These are phyloP conservation scores for Zygnema cylindricum DNA, from an alignment of 139 green algal species.

Conservation along the genomic window DNA sequence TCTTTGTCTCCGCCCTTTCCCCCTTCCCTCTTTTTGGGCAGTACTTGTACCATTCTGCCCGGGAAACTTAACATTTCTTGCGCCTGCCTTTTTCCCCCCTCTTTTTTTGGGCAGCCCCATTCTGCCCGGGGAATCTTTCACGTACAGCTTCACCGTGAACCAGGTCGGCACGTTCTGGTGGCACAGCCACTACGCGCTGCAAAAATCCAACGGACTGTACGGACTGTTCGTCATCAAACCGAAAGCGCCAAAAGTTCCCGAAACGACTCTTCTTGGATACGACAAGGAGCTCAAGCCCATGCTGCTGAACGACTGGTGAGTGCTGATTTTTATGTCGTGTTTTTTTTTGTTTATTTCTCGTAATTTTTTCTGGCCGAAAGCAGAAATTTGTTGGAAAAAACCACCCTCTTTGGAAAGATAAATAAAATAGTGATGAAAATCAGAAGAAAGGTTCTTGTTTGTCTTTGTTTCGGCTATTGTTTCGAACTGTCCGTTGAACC, in stretches of 20 bases:
- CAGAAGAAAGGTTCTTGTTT: background rate
- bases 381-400: background rate
- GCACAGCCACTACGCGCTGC: slow-evolving; percentile 6
- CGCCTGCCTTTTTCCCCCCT: background rate
- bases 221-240: slow-evolving; percentile 3
- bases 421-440: background rate
- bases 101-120: slow-evolving; percentile 26
- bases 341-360: too few relatives aligned
- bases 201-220: slow-evolving; percentile 16
- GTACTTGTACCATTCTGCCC: too few relatives aligned
- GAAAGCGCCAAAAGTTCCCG: background rate
- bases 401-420: background rate
- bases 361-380: slow-evolving; percentile 11
- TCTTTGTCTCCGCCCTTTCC: too few relatives aligned
- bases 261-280: background rate
- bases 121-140: background rate
- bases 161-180: slow-evolving; percentile 34
- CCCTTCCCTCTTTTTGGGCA: too few relatives aligned
- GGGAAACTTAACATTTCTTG: too few relatives aligned
- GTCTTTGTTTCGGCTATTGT: background rate
- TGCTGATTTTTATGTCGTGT: background rate
- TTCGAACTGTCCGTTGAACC: too few relatives aligned
- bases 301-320: slow-evolving; percentile 29
- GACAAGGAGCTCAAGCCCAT: slow-evolving; percentile 15
- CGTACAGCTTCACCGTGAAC: slow-evolving; percentile 33